Base-by-base conservation (phyloP, 2,329 filamentous ascomycete species). In the Botrytis cinerea region DNA sequence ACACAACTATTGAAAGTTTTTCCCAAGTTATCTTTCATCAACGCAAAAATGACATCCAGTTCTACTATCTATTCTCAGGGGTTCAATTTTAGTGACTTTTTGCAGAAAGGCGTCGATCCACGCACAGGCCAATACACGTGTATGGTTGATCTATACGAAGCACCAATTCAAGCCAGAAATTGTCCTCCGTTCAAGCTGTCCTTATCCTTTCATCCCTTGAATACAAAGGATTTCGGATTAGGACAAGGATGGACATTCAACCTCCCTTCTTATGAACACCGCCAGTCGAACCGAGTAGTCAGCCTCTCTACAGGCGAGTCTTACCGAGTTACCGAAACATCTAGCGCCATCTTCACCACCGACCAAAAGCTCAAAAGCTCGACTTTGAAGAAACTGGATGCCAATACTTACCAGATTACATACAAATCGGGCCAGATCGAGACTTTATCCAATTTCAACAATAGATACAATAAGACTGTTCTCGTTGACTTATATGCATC, bases 311-410 rank as follows among this genome's bases (percentile, higher is more conserved):
- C 70, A 18, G 60, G 60, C 25, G 70, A 71, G 18, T 57, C 60
- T 16, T 71, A 54, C 20, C 45, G 60, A 35, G 70, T 71, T 20
- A 71, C 70, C 7, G 70, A 71, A 57, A 71, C 70, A 32, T 71
- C 70, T 10, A 64, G 46, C 20, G 7, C 25, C 7, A 14, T 66
- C 0, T 71, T 57, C n/a, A 64, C 60, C 5, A 35, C 12, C 38
- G 60, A 71, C 28, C 70, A 71, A 38, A 71, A 64, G 46, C 70
- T 71, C 12, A 51, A 64, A 45, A 71, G 70, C 38, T 71, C 70
- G 2, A n/a, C 0, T 8, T 18, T 71, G 8, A 71, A 71, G 38
- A 71, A 71, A 14, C 0, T 71, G 45, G 45, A 57, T 9, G 46
- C 45, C 35, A n/a, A 46, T n/a, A 57, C 59, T 10, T 71, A 71